Evolutionary conservation across 371 early-diverging fungal species (phyloP), one percentile per base, ranked within the genome.

Genomic region (Saksenaea vasiformis): DNA sequence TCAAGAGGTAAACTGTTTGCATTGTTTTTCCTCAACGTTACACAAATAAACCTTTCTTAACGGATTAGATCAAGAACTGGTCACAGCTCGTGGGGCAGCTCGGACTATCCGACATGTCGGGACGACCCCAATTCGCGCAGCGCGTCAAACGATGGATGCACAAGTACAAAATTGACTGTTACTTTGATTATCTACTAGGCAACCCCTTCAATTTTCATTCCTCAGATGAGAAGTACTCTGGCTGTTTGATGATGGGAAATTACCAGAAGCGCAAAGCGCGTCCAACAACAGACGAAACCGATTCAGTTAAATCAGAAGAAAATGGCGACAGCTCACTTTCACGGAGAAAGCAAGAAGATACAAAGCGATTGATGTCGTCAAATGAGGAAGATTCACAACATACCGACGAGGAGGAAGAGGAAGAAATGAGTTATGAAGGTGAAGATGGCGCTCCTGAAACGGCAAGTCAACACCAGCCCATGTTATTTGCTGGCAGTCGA

Each of bases 141-240:
- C 67, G 82, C 1, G 79, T 78, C 13, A 81, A 81, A 28, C 65
- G 82, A 47, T 81, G 82, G 82, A 81, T 81, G 82, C 75, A 77
- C 43, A 72, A 76, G 28, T 78, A 78, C 55, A 76, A 78, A 37
- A 81, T 81, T 27, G 82, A 81, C 56, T 77, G 72, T 22, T 81
- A 78, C 56, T 81, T 81, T 66, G 82, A 81, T 41, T 81, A 78
- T 66, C 69, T 81, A 7, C 57, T 81, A 1, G 82, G 82, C 9
- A 81, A 76, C 36, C 66, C 68, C 0, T 81, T 69, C 65, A 64
- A 75, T 9, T 81, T 74, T 36, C 61, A 76, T 35, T 64, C 75
- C 0, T 61, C 70, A 1, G 65, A 67, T 36, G 73, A 69, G 36
- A 74, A 73, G 36, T 78, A 76, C 56, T 69, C 75, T 3, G 69